A percentile compares a stretch with the other conserved stretches of the same genome.
These are phyloP conservation scores for Cyberlindnera mrakii DNA, from an alignment of 805 yeast genomes.

Conservation along the genomic window DNA sequence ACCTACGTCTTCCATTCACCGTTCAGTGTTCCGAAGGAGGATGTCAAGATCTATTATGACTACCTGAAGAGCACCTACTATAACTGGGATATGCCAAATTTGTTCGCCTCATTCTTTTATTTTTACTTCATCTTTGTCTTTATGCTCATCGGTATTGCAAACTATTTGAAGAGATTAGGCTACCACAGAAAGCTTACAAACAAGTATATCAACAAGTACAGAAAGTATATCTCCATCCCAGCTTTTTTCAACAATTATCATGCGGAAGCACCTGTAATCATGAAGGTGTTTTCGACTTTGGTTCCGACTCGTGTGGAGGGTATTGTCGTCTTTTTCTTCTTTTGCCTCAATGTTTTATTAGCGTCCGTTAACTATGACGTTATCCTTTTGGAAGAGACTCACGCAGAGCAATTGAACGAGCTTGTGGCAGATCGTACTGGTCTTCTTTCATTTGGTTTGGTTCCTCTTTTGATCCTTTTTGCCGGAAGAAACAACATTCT, in stretches of 20 bases:
- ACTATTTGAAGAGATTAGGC: conserved; percentile 24
- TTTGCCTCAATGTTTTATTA: conserved; percentile 18
- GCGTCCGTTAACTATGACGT: conserved; percentile 9
- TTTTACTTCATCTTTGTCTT: conserved; percentile 36
- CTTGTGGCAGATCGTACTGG: conserved; percentile 21
- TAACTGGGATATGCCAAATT: conserved; percentile 15
- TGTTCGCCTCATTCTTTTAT: conserved; percentile 27
- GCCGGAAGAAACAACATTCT: conserved; percentile 70
- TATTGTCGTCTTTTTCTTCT: conserved; percentile 30
- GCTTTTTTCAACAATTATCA: conserved; percentile 16
- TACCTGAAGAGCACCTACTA: conserved; percentile 7
- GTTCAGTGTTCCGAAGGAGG: conserved; percentile 2
- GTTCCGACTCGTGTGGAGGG: conserved; percentile 21
- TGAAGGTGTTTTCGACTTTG: conserved; percentile 10
- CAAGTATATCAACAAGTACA: conserved; percentile 13
- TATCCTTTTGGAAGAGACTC: not conserved
- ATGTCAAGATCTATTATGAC: not conserved
- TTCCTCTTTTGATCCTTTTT: conserved; percentile 55
- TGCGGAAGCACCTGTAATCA: not conserved
- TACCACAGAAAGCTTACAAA: conserved; percentile 9
- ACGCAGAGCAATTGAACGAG: not conserved
- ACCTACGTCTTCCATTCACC: conserved; percentile 8
- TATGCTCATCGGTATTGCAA: conserved; percentile 29
- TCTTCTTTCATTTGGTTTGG: conserved; percentile 24
- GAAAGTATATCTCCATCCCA: conserved; percentile 18